Conservation (phyloP, 202 grass and related monocot genomes). For the Setaria italica region DNA sequence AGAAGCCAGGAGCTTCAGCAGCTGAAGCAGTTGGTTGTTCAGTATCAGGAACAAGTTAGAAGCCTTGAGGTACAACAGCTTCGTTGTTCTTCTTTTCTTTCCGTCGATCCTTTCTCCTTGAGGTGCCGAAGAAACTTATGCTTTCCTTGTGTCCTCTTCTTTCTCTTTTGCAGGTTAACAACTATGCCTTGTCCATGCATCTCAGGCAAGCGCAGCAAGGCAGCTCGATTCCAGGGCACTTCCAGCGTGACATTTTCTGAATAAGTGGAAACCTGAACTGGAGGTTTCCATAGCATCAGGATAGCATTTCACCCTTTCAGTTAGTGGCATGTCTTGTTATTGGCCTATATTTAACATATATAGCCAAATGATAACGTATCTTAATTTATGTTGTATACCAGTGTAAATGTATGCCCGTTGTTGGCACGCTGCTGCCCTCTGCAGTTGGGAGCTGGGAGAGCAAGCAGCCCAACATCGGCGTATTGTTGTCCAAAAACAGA, state of each 20-base stretch:
- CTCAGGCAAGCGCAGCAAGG: conserved; percentile 65
- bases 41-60: conserved; percentile 78
- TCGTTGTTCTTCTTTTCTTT: not conserved
- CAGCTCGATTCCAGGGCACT: conserved; percentile 59
- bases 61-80: conserved; percentile 60
- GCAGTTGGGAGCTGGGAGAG: not conserved
- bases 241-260: conserved; percentile 65
- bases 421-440: conserved; percentile 15
- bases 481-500: not conserved
- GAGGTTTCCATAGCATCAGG: conserved; percentile 30
- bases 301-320: conserved; percentile 17
- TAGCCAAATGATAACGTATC: conserved; percentile 32
- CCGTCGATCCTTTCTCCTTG: not conserved
- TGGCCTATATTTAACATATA: conserved; percentile 35
- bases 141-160: not conserved
- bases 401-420: conserved; percentile 26
- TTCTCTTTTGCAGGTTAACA: conserved; percentile 55
- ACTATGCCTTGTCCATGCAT: conserved; percentile 68
- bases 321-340: conserved; percentile 24
- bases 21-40: conserved; percentile 65
- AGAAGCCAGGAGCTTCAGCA: conserved; percentile 65
- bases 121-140: not conserved
- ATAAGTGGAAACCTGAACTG: conserved; percentile 22
- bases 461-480: not conserved
- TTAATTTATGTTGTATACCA: conserved; percentile 38